Base-by-base conservation (phyloP, 2,329 filamentous ascomycete species). In the Clarireedia hainanense region DNA sequence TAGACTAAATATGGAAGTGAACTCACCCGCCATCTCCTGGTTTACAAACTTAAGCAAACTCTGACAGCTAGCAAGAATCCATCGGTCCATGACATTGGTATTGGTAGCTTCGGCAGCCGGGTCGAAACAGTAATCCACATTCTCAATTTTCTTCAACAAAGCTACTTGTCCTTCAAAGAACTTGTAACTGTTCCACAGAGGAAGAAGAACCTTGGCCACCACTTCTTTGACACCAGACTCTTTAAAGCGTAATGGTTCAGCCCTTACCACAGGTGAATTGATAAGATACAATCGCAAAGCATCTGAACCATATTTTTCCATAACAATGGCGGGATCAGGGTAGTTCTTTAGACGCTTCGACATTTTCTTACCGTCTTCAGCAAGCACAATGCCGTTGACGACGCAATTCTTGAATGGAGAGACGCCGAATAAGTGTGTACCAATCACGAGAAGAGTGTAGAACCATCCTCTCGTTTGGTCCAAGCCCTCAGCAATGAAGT, bases 311-410 rank as follows among this genome's bases (percentile, higher is more conserved):
- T 95, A 95, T 67, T 87, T 87, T 57, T 87, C 75, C 79, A 96
- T 94, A 63, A 97, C 83, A 51, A 90, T 75, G 56, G 76, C 76
- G 10, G 92, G 92, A 66, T 96, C 91, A 0, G 92, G 92, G 71
- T 96, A 97, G 73, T 97, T 97, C 76, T 96, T 95, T 57, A 96
- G 77, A 53, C 92, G 84, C 74, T 97, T 97, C 6, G 91, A 96
- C 92, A 97, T 97, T 78, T 97, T 97, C 78, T 96, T 96, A 55
- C 92, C 92, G 67, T 96, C 90, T 69, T 95, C 91, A 0, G 91
- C 91, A 42, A 96, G 79, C 4, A 96, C 91, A 60, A 96, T 94
- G 50, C 91, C 91, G 68, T 95, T 96, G 60, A 96, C 91, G n/a
- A 96, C 89, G 65, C 90, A 95, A 70, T 96, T 96, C 74, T 94